Percentiles rank a stretch among this genome's conserved stretches.
Evolutionary conservation across 352 stramenopile species (phyloP).

Genomic region (Peronospora farinosa): DNA sequence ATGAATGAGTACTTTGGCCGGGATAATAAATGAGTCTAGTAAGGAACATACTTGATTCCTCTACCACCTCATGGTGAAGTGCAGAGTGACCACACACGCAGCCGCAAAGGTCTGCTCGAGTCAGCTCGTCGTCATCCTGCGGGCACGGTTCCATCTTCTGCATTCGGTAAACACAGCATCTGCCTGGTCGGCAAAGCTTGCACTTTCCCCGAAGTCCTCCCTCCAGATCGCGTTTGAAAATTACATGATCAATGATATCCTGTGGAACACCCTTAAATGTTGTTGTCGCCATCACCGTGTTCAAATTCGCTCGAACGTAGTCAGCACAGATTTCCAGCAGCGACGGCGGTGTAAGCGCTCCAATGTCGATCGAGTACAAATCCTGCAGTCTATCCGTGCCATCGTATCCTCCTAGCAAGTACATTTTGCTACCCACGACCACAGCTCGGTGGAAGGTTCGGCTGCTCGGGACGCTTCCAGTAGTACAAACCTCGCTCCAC

Average conservation of each 20-base stretch:
- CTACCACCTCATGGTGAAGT: constrained; percentile 67
- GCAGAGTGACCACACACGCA: constrained; percentile 73
- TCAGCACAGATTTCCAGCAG: constrained; percentile 68
- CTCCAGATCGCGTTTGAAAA: constrained; percentile 71
- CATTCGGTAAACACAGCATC: constrained; percentile 65
- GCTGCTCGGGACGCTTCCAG: constrained; percentile 72
- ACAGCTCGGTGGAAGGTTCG: constrained; percentile 84
- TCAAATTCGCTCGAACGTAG: constrained; percentile 60
- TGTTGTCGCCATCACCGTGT: constrained; percentile 52
- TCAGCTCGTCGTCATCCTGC: constrained; percentile 26
- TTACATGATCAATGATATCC: constrained; percentile 67
- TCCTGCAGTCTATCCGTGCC: constrained; percentile 79
- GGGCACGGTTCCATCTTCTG: constrained; percentile 28
- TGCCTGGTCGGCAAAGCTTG: constrained; percentile 60
- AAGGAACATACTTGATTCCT: constrained; percentile 57
- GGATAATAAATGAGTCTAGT: not conserved
- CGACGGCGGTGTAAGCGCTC: constrained; percentile 61
- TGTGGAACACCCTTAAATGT: constrained; percentile 74
- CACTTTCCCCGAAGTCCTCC: constrained; percentile 62
- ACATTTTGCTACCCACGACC: constrained; percentile 78
- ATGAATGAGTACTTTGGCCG: constrained; percentile 7
- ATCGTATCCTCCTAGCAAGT: constrained; percentile 81
- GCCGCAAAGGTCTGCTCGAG: constrained; percentile 27
- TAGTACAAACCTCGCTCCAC: constrained; percentile 81
- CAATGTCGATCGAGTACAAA: constrained; percentile 81